Percentiles rank a stretch among this genome's conserved stretches.
Conservation (phyloP, 1,284 basidiomycete species). For the Blastosporella zonata region DNA sequence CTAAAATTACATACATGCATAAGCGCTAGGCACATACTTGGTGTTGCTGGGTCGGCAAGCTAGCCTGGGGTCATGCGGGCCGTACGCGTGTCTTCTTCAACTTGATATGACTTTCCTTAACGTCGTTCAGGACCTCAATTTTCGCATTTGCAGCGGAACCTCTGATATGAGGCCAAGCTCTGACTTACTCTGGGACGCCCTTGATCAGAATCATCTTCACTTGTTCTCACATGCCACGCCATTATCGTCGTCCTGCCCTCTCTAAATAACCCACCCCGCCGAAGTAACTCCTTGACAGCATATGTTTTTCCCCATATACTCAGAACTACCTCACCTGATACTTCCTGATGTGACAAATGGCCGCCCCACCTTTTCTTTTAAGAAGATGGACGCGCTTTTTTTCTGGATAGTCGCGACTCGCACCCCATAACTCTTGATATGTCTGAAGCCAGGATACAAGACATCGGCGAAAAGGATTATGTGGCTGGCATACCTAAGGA, state of each 20-base stretch:
- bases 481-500: constrained; percentile 12
- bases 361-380: background rate
- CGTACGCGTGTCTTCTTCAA: no score
- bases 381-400: background rate
- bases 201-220: no score
- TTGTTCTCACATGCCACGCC: background rate
- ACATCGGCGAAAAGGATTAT: constrained; percentile 11
- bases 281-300: background rate
- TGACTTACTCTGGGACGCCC: no score
- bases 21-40: no score
- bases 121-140: no score
- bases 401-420: constrained; percentile 4
- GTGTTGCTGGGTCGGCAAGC: no score
- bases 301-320: background rate
- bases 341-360: background rate
- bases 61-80: no score
- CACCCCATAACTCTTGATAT: background rate
- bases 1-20: no score
- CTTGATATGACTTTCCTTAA: no score
- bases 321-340: no score
- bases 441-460: constrained; percentile 7
- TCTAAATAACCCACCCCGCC: background rate
- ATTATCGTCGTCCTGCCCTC: background rate
- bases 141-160: no score
- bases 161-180: no score